Conservation (phyloP, 1,139 yeast species). For the Meyerozyma carpophila region DNA sequence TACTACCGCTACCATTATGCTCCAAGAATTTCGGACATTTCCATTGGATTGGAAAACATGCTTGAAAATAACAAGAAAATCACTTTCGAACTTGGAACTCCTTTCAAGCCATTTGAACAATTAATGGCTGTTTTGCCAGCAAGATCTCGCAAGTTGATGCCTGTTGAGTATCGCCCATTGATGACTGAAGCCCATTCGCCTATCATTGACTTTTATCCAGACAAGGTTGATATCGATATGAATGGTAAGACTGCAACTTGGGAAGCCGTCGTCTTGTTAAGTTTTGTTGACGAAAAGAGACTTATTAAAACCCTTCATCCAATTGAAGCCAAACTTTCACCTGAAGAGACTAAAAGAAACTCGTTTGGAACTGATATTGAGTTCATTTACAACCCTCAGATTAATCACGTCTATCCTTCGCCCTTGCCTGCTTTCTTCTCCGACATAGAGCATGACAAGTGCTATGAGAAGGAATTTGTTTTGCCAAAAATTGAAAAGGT, state of each 20-base stretch:
- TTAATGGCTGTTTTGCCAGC: slow-evolving; percentile 98
- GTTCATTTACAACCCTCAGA: slow-evolving; percentile 75
- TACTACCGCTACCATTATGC: slow-evolving; percentile 83
- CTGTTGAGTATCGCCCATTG: slow-evolving; percentile 67
- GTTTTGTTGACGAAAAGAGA: slow-evolving; percentile 84
- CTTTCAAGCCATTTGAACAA: slow-evolving; percentile 93
- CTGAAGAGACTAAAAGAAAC: slow-evolving; percentile 72
- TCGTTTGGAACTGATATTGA: slow-evolving; percentile 63
- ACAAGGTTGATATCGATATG: slow-evolving; percentile 80
- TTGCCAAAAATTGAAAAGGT: slow-evolving; percentile 48
- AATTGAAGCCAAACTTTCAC: slow-evolving; percentile 50
- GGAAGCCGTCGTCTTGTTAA: slow-evolving; percentile 97
- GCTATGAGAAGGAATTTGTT: slow-evolving; percentile 54
- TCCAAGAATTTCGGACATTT: slow-evolving; percentile 85
- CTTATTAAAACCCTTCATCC: slow-evolving; percentile 70
- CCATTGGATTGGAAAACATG: slow-evolving; percentile 58
- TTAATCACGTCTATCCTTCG: slow-evolving; percentile 61
- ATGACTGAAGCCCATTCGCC: slow-evolving; percentile 92
- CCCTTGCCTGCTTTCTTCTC: slow-evolving; percentile 76
- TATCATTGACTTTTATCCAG: slow-evolving; percentile 85
- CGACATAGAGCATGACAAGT: slow-evolving; percentile 74
- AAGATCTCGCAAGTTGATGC: slow-evolving; percentile 78
- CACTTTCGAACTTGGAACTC: slow-evolving; percentile 63
- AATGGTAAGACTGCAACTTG: slow-evolving; percentile 95
- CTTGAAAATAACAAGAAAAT: slow-evolving; percentile 36